Conservation (phyloP, 108 stramenopile genomes). For the Cylindrotheca closterium region DNA sequence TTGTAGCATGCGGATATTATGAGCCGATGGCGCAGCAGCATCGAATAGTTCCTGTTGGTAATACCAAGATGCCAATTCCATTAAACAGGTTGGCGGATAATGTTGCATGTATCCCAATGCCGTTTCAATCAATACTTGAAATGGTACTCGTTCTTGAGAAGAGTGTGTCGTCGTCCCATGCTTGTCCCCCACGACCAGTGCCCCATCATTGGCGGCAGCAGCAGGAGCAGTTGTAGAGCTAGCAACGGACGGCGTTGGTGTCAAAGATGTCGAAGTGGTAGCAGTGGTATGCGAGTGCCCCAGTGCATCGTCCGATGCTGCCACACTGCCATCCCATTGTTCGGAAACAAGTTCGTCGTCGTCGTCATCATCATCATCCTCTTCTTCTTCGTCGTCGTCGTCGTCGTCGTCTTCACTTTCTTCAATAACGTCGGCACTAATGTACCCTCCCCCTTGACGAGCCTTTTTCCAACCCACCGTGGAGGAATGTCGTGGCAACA, state of each 20-base stretch:
- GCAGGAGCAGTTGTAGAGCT: background rate
- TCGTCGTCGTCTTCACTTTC: slow-evolving; percentile 30
- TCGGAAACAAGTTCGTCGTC: background rate
- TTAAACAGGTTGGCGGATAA: slow-evolving; percentile 69
- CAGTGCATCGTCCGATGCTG: background rate
- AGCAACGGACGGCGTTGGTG: background rate
- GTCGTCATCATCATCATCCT: background rate
- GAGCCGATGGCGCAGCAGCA: slow-evolving; percentile 26
- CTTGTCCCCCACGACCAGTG: background rate
- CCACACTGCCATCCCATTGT: background rate
- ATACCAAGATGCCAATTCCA: slow-evolving; percentile 59
- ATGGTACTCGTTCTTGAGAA: slow-evolving; percentile 58
- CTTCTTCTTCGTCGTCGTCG: slow-evolving; percentile 11
- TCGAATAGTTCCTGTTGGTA: slow-evolving; percentile 29
- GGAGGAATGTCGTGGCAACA: slow-evolving; percentile 75
- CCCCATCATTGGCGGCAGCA: background rate
- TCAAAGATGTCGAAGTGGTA: background rate
- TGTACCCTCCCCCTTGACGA: slow-evolving; percentile 32
- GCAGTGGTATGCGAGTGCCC: background rate
- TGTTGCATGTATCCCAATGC: slow-evolving; percentile 73
- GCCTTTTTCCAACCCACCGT: slow-evolving; percentile 72
- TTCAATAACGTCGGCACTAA: slow-evolving; percentile 49
- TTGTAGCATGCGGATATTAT: slow-evolving; percentile 49
- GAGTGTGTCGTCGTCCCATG: background rate
- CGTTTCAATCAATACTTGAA: slow-evolving; percentile 79